A percentile compares a stretch with the other conserved stretches of the same genome.
phyloP scores from a whole-genome alignment of 164 flowering plant genomes.

The Chimonanthus salicifolius region DNA sequence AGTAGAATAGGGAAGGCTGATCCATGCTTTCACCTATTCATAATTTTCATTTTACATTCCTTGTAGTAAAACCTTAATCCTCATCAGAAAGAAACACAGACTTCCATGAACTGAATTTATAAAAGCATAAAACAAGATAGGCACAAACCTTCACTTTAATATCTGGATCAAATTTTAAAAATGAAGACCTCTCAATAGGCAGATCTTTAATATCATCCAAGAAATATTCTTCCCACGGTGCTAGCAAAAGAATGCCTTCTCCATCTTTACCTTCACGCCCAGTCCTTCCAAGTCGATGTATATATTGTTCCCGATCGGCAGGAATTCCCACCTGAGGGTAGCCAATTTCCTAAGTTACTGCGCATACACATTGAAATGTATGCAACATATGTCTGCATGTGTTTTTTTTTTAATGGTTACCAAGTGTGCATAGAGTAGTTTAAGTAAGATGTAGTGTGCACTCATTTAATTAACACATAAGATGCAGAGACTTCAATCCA shows the following conservation, averaged over 20 bases:
- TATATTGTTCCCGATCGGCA: conserved; percentile 74
- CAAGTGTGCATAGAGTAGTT: too few relatives aligned
- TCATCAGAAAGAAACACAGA: too few relatives aligned
- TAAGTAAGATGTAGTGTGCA: not conserved
- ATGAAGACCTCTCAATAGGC: conserved; percentile 52
- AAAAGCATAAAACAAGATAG: not conserved
- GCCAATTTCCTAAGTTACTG: conserved; percentile 5
- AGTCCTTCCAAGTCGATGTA: conserved; percentile 92
- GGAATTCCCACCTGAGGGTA: conserved; percentile 73
- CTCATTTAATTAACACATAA: not conserved
- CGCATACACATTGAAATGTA: too few relatives aligned
- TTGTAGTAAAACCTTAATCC: not conserved
- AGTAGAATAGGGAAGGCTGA: too few relatives aligned
- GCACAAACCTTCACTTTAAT: conserved; percentile 50
- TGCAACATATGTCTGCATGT: too few relatives aligned
- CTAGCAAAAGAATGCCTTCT: conserved; percentile 78
- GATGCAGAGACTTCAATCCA: not conserved
- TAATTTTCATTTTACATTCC: not conserved
- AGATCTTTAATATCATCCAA: conserved; percentile 71
- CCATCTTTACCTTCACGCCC: conserved; percentile 95
- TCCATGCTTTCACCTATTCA: too few relatives aligned
- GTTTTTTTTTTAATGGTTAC: too few relatives aligned
- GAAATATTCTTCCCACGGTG: conserved; percentile 96
- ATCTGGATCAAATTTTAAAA: conserved; percentile 47
- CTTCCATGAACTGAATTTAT: not conserved